Base-by-base conservation (phyloP, 306 rosid species). In the Myrica gale region DNA sequence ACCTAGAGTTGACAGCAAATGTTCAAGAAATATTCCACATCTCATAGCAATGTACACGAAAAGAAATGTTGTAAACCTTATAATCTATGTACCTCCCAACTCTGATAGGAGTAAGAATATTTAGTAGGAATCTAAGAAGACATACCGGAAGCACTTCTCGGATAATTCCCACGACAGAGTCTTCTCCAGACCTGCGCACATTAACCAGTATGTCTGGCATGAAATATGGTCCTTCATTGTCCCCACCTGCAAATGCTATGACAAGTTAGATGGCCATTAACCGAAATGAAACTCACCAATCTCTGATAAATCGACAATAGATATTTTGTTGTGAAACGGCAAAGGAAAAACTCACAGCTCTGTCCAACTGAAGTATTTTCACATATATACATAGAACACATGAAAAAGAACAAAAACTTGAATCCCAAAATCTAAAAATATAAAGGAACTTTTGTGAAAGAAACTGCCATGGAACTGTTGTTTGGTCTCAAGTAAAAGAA, bases 91-190 rank as follows among this genome's bases (percentile, higher is more conserved):
- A 47, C 5, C 52, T 53, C 76, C 76, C 46, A 76, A 12, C 47
- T 73, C 53, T 56, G 56, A 4, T 52, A 37, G 1, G 32, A 6
- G 72, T 51, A 45, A 6, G 56, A 61, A 6, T 51, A 51, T 32
- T 8, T 48, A 72, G 44, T 41, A 56, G 67, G 57, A 42, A 75
- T 68, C 15, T 10, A 66, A 48, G 55, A 26, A 21, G 67, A 79
- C 97, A 65, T 90, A 96, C 99, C 96, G 87, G 71, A 55, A 96
- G 98, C 82, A 88, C 97, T 78, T 96, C 99, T 62, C 96, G 89
- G 73, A 89, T 83, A 52, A 89, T 74, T 72, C 98, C 99, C 45
- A 76, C 58, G 65, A 84, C 76, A 71, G 91, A 68, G 44, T 92
- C 99, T 17, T 92, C 99, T 56, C 89, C 98, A 1, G 93, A 78